A percentile compares a stretch with the other conserved stretches of the same genome.
phyloP scores from a whole-genome alignment of 176 grass and related monocot species.

The Cocos nucifera region DNA sequence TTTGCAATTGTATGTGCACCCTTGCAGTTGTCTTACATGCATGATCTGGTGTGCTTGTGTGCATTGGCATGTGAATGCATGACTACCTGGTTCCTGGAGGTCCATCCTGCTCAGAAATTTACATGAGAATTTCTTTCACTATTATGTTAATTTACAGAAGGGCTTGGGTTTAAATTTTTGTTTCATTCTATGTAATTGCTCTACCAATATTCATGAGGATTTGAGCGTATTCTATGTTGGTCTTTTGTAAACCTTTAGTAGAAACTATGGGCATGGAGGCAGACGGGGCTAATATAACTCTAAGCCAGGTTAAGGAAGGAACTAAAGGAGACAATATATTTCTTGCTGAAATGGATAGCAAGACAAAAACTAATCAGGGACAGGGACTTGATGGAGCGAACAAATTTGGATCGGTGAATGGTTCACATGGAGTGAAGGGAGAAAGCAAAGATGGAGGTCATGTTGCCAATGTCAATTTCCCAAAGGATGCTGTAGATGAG shows the following conservation, averaged over 20 bases:
- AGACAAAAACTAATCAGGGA: slow-evolving; percentile 33
- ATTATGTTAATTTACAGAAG: no score
- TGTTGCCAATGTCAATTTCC: slow-evolving; percentile 27
- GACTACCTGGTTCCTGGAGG: no score
- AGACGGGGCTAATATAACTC: slow-evolving; percentile 40
- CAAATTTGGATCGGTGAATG: slow-evolving; percentile 40
- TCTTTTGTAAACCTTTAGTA: background rate
- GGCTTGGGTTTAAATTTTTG: no score
- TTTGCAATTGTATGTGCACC: no score
- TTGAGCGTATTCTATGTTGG: no score
- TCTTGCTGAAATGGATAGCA: slow-evolving; percentile 56
- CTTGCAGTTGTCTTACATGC: no score
- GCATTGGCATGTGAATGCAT: no score
- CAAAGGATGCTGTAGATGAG: slow-evolving; percentile 63
- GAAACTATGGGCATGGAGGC: slow-evolving; percentile 77
- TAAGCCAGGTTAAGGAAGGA: slow-evolving; percentile 40
- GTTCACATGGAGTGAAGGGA: slow-evolving; percentile 31
- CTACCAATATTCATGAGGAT: no score
- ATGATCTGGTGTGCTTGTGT: no score
- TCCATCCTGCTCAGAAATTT: no score
- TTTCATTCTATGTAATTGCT: no score
- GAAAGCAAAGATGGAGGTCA: slow-evolving; percentile 23
- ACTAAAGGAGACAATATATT: slow-evolving; percentile 41
- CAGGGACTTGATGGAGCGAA: slow-evolving; percentile 35
- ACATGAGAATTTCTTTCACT: no score